A percentile compares a stretch with the other conserved stretches of the same genome.
These are phyloP conservation scores for Teratosphaeria gauchensis DNA, from an alignment of 2,329 filamentous ascomycete species.

Conservation along the genomic window DNA sequence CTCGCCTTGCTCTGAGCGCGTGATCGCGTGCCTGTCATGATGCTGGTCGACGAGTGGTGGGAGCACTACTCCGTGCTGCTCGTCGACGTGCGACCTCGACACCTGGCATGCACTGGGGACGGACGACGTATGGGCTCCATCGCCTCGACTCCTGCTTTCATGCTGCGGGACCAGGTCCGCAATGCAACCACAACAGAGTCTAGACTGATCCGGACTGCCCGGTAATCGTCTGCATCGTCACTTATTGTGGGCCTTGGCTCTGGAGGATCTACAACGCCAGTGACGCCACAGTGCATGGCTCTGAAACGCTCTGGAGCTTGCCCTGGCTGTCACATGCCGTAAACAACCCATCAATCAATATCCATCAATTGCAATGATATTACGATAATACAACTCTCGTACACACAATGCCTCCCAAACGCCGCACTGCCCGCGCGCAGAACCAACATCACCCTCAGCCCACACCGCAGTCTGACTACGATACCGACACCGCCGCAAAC, in stretches of 20 bases:
- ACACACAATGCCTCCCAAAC: constrained; percentile 10
- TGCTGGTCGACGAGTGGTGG: not conserved
- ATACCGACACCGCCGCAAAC: constrained; percentile 36
- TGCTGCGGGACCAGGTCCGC: not conserved
- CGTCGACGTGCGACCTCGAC: not conserved
- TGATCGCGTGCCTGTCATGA: constrained; percentile 1
- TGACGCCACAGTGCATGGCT: not conserved
- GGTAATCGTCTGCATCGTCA: not conserved
- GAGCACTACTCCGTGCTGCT: not conserved
- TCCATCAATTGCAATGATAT: not conserved
- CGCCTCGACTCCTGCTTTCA: too few relatives aligned
- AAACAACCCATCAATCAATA: not conserved
- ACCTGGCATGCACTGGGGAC: not conserved
- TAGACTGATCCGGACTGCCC: not conserved
- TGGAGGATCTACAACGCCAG: not conserved
- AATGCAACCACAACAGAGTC: not conserved
- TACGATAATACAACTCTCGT: not conserved
- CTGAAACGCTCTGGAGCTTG: not conserved
- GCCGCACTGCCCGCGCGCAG: constrained; percentile 8
- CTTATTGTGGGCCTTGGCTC: not conserved
- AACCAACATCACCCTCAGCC: constrained; percentile 10
- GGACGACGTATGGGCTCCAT: too few relatives aligned
- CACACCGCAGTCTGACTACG: constrained; percentile 38
- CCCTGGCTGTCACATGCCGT: not conserved
- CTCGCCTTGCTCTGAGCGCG: constrained; percentile 8